Base-by-base conservation (phyloP, 2,329 filamentous ascomycete genomes). In the Fusarium incarnatum region DNA sequence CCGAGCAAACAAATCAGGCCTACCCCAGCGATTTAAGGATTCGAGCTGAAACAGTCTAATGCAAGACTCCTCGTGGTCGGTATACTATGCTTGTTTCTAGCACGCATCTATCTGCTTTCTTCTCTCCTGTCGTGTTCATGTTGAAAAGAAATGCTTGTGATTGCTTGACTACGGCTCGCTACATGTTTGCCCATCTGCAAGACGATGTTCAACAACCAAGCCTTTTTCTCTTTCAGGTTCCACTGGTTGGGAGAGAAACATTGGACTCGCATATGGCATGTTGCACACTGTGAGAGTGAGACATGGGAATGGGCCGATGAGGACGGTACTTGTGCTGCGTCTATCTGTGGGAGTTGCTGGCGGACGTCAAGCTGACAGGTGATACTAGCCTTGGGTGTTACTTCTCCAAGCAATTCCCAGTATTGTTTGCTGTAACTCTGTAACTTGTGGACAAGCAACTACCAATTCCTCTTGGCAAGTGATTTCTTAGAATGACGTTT, bases 241-340 rank as follows among this genome's bases (percentile, higher is more conserved):
- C 7, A 37, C 22, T 42, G 23, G 25, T 41, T 27, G 42, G 23
- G 37, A 42, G 23, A 28, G 22, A 34, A 32, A 45, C 42, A 45
- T n/a, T n/a, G 47, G 52, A 41, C 55, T 65, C 46, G 65, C 44
- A 64, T 56, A 61, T 61, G 30, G 16, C 63, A 50, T 67, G 44
- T 50, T 61, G 28, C 48, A 66, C 48, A 66, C 48, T 28, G 63
- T 50, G 41, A 20, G 13, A 53, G 30, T 34, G 23, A 55, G 23
- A 53, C 49, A 53, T 53, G 23, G 50, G 32, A 66, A 66, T 57
- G 62, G 56, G 44, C 61, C 53, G 67, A 67, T 63, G 66, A 63
- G 52, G 45, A 32, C 30, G 41, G 28, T 27, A 44, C 25, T 49
- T 61, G 58, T 34, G 16, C 37, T 32, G 56, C 42, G 20, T 44